These are phyloP conservation scores for Ceriops decandra DNA, from an alignment of 345 rosid species.

Conservation along the genomic window DNA sequence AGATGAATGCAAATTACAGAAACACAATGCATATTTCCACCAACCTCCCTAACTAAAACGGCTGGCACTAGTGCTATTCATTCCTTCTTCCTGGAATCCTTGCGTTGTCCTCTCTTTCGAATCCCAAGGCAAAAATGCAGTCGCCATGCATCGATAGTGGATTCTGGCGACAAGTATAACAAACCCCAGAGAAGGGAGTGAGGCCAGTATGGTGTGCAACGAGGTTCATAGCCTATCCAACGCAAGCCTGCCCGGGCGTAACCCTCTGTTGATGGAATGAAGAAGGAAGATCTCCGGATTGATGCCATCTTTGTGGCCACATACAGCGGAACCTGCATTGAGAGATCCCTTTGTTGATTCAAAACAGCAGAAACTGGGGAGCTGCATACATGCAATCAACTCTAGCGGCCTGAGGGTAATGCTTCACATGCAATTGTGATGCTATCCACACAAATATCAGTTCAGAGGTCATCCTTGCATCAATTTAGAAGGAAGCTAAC, in stretches of 20 bases:
- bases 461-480: neutral
- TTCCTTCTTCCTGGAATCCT: conserved; percentile 64
- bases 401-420: neutral
- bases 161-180: conserved; percentile 43
- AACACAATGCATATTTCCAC: neutral
- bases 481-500: neutral
- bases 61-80: conserved; percentile 9
- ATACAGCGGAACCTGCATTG: conserved; percentile 62
- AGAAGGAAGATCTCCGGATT: conserved; percentile 64
- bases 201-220: conserved; percentile 80
- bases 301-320: conserved; percentile 89
- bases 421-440: neutral
- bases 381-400: neutral
- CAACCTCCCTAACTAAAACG: neutral
- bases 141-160: conserved; percentile 46
- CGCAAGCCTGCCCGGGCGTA: conserved; percentile 62
- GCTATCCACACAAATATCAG: too few species aligned
- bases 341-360: conserved; percentile 5
- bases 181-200: conserved; percentile 64
- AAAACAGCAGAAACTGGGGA: neutral
- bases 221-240: conserved; percentile 65
- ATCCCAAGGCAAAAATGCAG: conserved; percentile 44
- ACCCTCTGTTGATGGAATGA: conserved; percentile 64
- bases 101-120: conserved; percentile 61
- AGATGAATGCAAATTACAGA: neutral